These are phyloP conservation scores for Porcisia hertigi DNA, from an alignment of 208 protist genomes.

Conservation along the genomic window DNA sequence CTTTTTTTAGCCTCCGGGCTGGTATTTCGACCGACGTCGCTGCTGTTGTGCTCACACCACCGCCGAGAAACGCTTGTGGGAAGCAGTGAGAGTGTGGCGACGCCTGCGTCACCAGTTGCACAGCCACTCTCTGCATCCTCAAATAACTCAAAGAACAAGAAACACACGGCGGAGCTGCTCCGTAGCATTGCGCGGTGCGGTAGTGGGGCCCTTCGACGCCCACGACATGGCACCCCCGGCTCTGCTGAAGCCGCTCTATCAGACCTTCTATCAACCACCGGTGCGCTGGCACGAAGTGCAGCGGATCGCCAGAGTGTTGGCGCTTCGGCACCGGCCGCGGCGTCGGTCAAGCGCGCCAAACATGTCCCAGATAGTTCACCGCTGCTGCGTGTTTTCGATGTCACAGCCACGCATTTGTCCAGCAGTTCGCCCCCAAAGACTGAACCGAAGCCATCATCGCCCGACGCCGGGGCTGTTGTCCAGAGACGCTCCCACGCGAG, in stretches of 20 bases:
- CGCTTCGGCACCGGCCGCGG: neutral
- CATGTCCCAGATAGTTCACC: constrained; percentile 3
- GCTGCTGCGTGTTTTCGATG: constrained; percentile 19
- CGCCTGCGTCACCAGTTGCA: neutral
- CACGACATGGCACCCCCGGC: neutral
- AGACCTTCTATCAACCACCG: neutral
- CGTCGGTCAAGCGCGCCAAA: neutral
- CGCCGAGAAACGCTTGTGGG: neutral
- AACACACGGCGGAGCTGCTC: constrained; percentile 21
- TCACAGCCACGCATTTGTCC: neutral
- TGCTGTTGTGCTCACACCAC: constrained; percentile 1
- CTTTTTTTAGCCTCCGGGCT: neutral
- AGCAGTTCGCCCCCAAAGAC: neutral
- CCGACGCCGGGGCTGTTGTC: neutral
- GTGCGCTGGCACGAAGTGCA: neutral
- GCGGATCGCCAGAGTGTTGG: neutral
- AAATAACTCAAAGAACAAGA: neutral
- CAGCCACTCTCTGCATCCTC: neutral
- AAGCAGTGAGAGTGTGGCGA: neutral
- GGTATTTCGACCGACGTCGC: neutral
- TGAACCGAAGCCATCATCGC: neutral
- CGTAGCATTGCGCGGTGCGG: constrained; percentile 24
- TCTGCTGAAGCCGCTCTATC: neutral
- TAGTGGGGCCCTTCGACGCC: constrained; percentile 5
- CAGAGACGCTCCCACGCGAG: neutral